phyloP scores from a whole-genome alignment of 1,139 yeast genomes.

The Ashbya aceris region DNA sequence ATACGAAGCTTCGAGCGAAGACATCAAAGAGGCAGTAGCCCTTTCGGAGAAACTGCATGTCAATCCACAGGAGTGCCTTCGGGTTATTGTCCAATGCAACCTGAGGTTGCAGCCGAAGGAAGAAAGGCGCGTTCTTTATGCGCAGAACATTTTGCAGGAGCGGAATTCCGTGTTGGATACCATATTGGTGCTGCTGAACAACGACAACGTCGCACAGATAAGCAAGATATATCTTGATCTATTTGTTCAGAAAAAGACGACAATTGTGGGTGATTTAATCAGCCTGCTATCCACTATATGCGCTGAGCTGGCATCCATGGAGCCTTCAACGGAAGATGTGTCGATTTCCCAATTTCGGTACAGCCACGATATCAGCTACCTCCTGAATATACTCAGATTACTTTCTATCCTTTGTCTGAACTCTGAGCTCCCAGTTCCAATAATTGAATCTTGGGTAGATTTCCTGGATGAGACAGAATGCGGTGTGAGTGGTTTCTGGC shows the following conservation, averaged over 20 bases:
- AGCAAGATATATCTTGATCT: constrained; percentile 37
- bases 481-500: constrained; percentile 22
- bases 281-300: constrained; percentile 16
- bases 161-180: constrained; percentile 33
- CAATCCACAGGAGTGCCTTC: constrained; percentile 36
- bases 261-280: constrained; percentile 29
- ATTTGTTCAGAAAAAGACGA: constrained; percentile 28
- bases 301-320: constrained; percentile 5
- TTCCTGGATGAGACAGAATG: constrained; percentile 39
- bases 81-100: constrained; percentile 38
- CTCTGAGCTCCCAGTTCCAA: constrained; percentile 26
- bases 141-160: constrained; percentile 24
- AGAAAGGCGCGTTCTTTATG: constrained; percentile 12
- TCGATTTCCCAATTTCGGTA: constrained; percentile 29
- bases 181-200: constrained; percentile 34
- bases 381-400: constrained; percentile 37
- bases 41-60: constrained; percentile 17
- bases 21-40: constrained; percentile 10
- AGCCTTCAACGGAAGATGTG: constrained; percentile 9
- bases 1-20: constrained; percentile 8
- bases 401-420: constrained; percentile 31
- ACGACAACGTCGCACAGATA: constrained; percentile 30
- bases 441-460: constrained; percentile 47
- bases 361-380: constrained; percentile 34
- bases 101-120: constrained; percentile 33